A percentile compares a stretch with the other conserved stretches of the same genome.
Evolutionary conservation across 768 basidiomycete species (phyloP).

Genomic region (Lentinula guzmanii): DNA sequence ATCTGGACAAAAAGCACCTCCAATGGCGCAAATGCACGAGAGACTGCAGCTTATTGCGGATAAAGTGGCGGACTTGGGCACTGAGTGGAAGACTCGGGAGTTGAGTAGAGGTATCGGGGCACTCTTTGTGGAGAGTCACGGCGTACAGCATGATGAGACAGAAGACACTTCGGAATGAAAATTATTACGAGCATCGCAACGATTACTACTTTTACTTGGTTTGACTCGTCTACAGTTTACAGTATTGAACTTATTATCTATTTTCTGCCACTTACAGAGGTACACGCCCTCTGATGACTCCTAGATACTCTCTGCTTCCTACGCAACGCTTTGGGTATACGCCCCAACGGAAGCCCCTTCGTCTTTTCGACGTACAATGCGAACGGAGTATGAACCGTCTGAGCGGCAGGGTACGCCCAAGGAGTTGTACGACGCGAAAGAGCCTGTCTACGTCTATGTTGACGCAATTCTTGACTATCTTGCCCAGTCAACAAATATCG

Average conservation of each 20-base stretch:
- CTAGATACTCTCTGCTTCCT: background rate
- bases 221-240: background rate
- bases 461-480: background rate
- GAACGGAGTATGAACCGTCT: background rate
- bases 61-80: slow-evolving; percentile 40
- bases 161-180: background rate
- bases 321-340: background rate
- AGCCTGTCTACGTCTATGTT: no score
- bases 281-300: background rate
- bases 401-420: slow-evolving; percentile 2
- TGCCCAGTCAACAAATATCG: slow-evolving; percentile 33
- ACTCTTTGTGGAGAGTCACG: slow-evolving; percentile 38
- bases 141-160: background rate
- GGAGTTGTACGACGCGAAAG: background rate
- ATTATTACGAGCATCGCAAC: background rate
- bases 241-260: background rate
- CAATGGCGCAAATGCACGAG: slow-evolving; percentile 30
- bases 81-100: slow-evolving; percentile 46
- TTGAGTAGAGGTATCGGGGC: slow-evolving; percentile 8
- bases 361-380: background rate
- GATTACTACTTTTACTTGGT: background rate
- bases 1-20: slow-evolving; percentile 30
- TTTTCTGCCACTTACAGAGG: background rate
- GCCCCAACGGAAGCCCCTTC: slow-evolving; percentile 6
- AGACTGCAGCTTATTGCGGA: slow-evolving; percentile 38